Base-by-base conservation (phyloP, 2,329 filamentous ascomycete genomes). In the Aspergillus eucalypticola region DNA sequence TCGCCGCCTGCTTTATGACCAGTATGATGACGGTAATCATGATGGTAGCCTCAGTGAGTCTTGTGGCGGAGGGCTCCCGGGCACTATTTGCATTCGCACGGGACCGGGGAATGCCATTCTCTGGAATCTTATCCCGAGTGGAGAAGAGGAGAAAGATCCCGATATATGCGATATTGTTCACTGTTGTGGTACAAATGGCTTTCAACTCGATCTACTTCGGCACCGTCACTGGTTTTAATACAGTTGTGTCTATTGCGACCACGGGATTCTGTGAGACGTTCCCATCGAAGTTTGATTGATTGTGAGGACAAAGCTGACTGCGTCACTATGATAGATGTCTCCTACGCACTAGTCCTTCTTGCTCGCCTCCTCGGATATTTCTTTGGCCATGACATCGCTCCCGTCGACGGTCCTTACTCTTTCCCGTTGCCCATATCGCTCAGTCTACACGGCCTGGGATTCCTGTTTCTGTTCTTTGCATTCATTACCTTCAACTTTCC, bases 401-500 rank as follows among this genome's bases (percentile, higher is more conserved):
- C 53, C 39, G 64, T 76, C 39, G 73, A 69, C 5, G 75, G 77
- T 1, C 73, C 75, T 39, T 79, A 76, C 17, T 63, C 73, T 3
- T 74, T 83, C 10, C 75, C 77, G 2, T 75, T 78, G 0, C 75
- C 79, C 0, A 81, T 81, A 57, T 80, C 75, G 0, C 73, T 81
- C 1, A 64, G 67, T 0, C 65, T 84, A 5, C 86, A 86, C 63
- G 66, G 77, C 1, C 64, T 83, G 19, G 83, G 83, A 0, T 77
- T 85, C 6, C 49, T 81, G 0, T 86, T 82, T 65, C 72, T 86
- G 3, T 67, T 82, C 2, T 86, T 86, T 60, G 80, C 81, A 2
- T 80, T 79, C 23, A 81, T 85, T 54, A 83, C 83, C 0, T 85
- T 86, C 67, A 86, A 85, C 59, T 83, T 86, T 57, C 84, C 84